Base-by-base conservation (phyloP, 208 protist species). In the Trypanosoma brucei region DNA sequence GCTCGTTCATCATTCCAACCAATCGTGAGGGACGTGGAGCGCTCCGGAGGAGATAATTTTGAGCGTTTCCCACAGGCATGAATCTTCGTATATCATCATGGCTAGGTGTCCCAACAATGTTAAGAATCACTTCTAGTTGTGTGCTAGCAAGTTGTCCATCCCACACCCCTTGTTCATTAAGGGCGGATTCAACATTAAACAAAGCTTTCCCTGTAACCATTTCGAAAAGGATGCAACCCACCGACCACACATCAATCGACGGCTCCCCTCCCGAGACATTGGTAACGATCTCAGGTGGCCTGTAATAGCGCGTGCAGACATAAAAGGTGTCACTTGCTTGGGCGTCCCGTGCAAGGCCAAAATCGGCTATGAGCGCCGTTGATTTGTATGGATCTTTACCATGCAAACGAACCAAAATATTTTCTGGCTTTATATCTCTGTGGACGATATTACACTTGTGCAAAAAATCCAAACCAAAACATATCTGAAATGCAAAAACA, bases 371-470 rank as follows among this genome's bases (percentile, higher is more conserved):
- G 40, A 88, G 53, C 3, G 81, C 79, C 35, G 71, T 79, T 54
- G 83, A 93, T 63, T 81, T 76, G 57, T 85, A 92, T 8, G 72
- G 68, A 61, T 83, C 81, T 11, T 60, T 76, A 36, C 56, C 53
- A 57, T 93, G 63, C 31, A 94, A 61, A 9, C 70, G 58, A 62
- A 99, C 76, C 9, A 99, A 87, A 30, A 99, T 79, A 74, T 99
- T 99, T 66, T 91, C 86, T 22, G 98, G 98, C 78, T 99, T 98
- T 71, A 99, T 78, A 59, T 99, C 97, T 42, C 97, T 78, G 70
- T 98, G 98, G 31, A 99, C 79, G 50, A 97, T 83, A 59, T 77
- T 69, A 53, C 86, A 92, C 74, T 94, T 84, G 37, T 96, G 81
- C 7, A 97, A 68, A 73, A 88, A 96, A 63, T 92, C 84, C 3